Conservation (phyloP, 495 filamentous ascomycete genomes). For the Penicillium ucsense region DNA sequence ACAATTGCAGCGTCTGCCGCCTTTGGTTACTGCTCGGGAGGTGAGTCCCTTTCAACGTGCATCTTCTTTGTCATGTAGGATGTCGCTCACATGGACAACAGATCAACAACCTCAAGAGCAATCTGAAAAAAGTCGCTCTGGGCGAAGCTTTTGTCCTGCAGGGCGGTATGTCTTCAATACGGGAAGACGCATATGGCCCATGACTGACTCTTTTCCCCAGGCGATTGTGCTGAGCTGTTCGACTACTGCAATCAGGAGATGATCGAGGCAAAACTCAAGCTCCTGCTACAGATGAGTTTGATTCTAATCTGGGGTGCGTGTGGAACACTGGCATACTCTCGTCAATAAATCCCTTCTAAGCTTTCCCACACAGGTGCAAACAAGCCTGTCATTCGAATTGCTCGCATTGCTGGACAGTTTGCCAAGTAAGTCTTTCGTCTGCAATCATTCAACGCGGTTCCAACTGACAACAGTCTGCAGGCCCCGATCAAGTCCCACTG, state of each 20-base stretch:
- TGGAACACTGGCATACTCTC: not conserved
- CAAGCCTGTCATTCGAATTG: conserved; percentile 90
- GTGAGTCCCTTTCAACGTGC: conserved; percentile 13
- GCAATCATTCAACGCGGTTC: not conserved
- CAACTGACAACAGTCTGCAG: conserved; percentile 11
- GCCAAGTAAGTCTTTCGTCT: conserved; percentile 48
- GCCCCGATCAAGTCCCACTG: conserved; percentile 80
- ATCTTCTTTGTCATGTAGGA: not conserved
- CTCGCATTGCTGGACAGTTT: conserved; percentile 93
- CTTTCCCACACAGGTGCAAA: conserved; percentile 43
- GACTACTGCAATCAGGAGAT: conserved; percentile 85
- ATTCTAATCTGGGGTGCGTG: conserved; percentile 45
- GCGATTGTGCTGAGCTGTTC: conserved; percentile 95
- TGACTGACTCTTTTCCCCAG: conserved; percentile 14
- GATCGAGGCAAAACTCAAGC: conserved; percentile 93
- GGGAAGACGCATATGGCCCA: not conserved
- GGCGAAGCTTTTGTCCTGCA: conserved; percentile 93
- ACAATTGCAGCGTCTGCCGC: conserved; percentile 71
- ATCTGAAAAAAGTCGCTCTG: conserved; percentile 73
- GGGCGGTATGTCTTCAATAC: conserved; percentile 43
- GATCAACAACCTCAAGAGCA: conserved; percentile 68
- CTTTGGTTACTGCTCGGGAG: conserved; percentile 79
- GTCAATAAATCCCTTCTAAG: conserved; percentile 5
- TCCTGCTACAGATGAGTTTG: conserved; percentile 90
- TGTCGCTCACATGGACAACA: conserved; percentile 15